Conservation (phyloP, 1,139 yeast species). For the Saccharomyces hybrid region DNA sequence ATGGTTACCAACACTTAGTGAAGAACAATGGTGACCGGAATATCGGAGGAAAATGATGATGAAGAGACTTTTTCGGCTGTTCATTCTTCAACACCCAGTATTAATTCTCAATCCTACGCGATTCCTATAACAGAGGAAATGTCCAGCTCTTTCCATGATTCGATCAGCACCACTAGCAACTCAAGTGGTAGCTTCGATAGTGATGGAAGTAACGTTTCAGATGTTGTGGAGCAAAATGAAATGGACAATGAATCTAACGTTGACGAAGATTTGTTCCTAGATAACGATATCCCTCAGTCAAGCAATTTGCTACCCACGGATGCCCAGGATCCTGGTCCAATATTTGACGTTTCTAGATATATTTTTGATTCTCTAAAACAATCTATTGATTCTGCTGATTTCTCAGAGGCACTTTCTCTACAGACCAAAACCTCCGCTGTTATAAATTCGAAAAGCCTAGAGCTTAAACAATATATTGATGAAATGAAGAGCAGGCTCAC, state of each 20-base stretch:
- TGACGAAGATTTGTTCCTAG: slow-evolving; percentile 14
- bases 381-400: slow-evolving; percentile 27
- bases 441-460: slow-evolving; percentile 28
- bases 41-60: slow-evolving; percentile 4
- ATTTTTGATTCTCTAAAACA: slow-evolving; percentile 27
- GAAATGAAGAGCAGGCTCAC: slow-evolving; percentile 17
- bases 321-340: slow-evolving; percentile 23
- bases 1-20: background rate
- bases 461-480: slow-evolving; percentile 23
- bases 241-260: slow-evolving; percentile 4
- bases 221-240: background rate
- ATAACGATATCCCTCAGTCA: slow-evolving; percentile 14
- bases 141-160: slow-evolving; percentile 6
- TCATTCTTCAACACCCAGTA: slow-evolving; percentile 23
- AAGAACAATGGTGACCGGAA: background rate
- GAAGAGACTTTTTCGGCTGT: slow-evolving; percentile 5
- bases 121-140: slow-evolving; percentile 22
- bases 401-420: slow-evolving; percentile 27
- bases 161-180: background rate
- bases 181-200: background rate
- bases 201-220: background rate
- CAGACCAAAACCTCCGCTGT: slow-evolving; percentile 31
- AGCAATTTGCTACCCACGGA: slow-evolving; percentile 15
- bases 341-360: slow-evolving; percentile 28
- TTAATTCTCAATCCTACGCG: slow-evolving; percentile 25